A percentile compares a stretch with the other conserved stretches of the same genome.
Evolutionary conservation across 441 rosid species (phyloP).

Genomic region (Populus trichocarpa): DNA sequence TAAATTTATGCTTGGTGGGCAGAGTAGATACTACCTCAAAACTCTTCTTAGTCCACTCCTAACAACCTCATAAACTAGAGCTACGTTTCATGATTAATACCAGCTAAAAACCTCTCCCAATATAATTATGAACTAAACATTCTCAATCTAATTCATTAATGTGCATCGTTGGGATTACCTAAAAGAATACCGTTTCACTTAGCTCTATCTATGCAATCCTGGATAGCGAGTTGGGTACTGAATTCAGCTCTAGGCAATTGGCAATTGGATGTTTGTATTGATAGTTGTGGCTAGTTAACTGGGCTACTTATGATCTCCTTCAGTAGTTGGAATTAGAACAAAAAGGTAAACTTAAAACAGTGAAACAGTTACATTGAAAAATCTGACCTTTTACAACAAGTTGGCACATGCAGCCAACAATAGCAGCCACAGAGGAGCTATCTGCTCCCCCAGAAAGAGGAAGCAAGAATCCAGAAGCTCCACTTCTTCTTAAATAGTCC

Average conservation of each 20-base stretch:
- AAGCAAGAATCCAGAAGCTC: conserved; percentile 96
- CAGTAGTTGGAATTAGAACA: neutral
- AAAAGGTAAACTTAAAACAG: neutral
- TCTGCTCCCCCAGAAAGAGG: conserved; percentile 99
- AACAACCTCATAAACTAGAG: neutral
- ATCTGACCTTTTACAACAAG: conserved; percentile 81
- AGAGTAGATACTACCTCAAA: neutral
- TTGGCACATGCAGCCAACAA: conserved; percentile 99
- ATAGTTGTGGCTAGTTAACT: neutral
- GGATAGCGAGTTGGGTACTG: neutral
- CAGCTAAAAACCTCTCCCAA: neutral
- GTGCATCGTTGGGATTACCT: neutral
- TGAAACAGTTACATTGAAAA: neutral
- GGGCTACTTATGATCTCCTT: neutral
- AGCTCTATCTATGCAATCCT: neutral
- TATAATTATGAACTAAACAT: neutral
- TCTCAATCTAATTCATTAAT: neutral
- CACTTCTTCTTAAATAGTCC: conserved; percentile 97
- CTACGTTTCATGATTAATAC: neutral
- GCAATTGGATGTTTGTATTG: no score
- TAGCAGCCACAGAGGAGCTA: conserved; percentile 97
- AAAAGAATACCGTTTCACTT: neutral
- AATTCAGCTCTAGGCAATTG: neutral
- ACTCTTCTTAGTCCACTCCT: neutral
- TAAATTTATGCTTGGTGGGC: no score